A percentile compares a stretch with the other conserved stretches of the same genome.
Conservation (phyloP, 2,329 filamentous ascomycete species). For the Neofusicoccum umdonicola region DNA sequence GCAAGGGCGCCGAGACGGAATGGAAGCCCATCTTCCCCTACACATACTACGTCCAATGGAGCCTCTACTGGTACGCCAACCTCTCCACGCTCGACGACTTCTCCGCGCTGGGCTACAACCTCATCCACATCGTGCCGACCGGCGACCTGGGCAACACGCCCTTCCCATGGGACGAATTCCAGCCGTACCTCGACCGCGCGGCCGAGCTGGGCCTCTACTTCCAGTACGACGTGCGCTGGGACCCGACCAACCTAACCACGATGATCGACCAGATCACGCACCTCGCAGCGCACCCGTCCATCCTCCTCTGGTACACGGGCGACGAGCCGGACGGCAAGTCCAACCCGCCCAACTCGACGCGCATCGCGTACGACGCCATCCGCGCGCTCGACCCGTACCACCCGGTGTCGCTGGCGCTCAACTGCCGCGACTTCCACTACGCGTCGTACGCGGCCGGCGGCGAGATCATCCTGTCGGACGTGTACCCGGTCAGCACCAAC, state of each 20-base stretch:
- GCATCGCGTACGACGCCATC: slow-evolving; percentile 45
- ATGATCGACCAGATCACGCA: slow-evolving; percentile 39
- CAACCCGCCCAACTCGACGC: slow-evolving; percentile 52
- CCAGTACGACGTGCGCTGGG: slow-evolving; percentile 48
- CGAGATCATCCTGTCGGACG: slow-evolving; percentile 60
- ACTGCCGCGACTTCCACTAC: slow-evolving; percentile 63
- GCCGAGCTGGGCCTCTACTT: slow-evolving; percentile 47
- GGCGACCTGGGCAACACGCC: slow-evolving; percentile 36
- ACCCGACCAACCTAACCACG: slow-evolving; percentile 39
- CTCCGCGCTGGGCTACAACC: slow-evolving; percentile 42
- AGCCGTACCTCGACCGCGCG: slow-evolving; percentile 42
- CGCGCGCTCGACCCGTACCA: slow-evolving; percentile 59
- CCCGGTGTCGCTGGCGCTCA: slow-evolving; percentile 58
- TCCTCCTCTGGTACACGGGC: slow-evolving; percentile 50
- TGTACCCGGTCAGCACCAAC: slow-evolving; percentile 60
- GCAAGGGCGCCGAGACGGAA: slow-evolving; percentile 22
- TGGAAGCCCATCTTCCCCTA: slow-evolving; percentile 47
- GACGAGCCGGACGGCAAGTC: slow-evolving; percentile 59
- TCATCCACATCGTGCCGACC: slow-evolving; percentile 45
- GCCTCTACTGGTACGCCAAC: slow-evolving; percentile 26
- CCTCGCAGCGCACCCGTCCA: slow-evolving; percentile 33
- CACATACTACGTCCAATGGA: slow-evolving; percentile 47
- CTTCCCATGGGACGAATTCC: slow-evolving; percentile 40
- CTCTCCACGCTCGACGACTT: neutral
- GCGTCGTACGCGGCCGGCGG: slow-evolving; percentile 53